Conservation (phyloP, 306 rosid species). For the Vigna unguiculata region DNA sequence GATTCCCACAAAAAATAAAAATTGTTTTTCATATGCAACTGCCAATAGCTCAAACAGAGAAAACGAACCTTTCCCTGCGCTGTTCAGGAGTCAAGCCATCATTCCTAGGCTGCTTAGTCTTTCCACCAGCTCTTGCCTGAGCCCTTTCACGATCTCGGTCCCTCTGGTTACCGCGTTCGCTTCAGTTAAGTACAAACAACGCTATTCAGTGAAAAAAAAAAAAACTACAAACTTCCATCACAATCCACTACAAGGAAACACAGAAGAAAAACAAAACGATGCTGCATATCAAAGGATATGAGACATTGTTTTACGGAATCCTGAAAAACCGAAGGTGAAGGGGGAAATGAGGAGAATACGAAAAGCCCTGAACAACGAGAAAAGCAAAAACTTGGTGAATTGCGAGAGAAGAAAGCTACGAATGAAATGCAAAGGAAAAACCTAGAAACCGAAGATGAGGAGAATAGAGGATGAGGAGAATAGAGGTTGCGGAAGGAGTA, state of each 20-base stretch:
- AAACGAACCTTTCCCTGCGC: slow-evolving; percentile 68
- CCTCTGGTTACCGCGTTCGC: slow-evolving; percentile 82
- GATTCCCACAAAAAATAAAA: too few relatives aligned
- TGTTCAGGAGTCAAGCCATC: slow-evolving; percentile 84
- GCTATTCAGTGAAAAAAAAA: too few relatives aligned
- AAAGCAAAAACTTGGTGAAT: too few relatives aligned
- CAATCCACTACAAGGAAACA: not conserved
- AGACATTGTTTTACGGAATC: slow-evolving; percentile 49
- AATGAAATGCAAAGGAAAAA: too few relatives aligned
- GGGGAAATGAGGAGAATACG: slow-evolving; percentile 5
- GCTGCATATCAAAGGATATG: slow-evolving; percentile 64
- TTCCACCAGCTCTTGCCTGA: slow-evolving; percentile 59
- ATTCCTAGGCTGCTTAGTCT: slow-evolving; percentile 51
- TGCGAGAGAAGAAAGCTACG: too few relatives aligned
- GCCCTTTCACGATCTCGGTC: slow-evolving; percentile 81
- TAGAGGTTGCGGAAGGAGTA: too few relatives aligned
- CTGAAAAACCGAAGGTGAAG: slow-evolving; percentile 40
- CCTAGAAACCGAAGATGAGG: too few relatives aligned
- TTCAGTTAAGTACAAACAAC: slow-evolving; percentile 61
- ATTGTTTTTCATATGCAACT: too few relatives aligned
- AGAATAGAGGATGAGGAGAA: too few relatives aligned
- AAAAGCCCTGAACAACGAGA: too few relatives aligned
- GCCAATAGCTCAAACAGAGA: not conserved
- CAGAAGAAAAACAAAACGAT: not conserved
- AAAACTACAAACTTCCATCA: not conserved